Evolutionary conservation across 306 rosid species (phyloP).

Genomic region (Prosopis cineraria): DNA sequence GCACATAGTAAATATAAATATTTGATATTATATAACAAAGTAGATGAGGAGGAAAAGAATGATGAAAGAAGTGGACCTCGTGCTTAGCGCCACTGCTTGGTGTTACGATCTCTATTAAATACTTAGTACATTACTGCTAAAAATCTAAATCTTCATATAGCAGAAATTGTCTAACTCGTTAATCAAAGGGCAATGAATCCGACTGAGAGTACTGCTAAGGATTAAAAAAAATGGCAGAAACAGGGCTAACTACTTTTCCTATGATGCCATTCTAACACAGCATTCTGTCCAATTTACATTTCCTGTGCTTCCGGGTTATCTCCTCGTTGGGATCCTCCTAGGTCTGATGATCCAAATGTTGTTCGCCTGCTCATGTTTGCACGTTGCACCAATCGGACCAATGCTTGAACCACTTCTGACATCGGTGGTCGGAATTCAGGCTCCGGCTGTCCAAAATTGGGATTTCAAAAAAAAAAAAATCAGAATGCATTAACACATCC

Average conservation of each 20-base stretch:
- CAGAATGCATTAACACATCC: neutral
- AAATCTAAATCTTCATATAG: slow-evolving; percentile 15
- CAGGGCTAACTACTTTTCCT: slow-evolving; percentile 24
- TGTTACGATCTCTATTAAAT: neutral
- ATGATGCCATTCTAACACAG: slow-evolving; percentile 15
- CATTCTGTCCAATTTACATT: slow-evolving; percentile 32
- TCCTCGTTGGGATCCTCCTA: slow-evolving; percentile 63
- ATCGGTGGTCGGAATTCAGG: slow-evolving; percentile 99
- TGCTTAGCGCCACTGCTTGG: neutral
- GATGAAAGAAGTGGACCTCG: neutral
- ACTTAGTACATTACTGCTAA: neutral
- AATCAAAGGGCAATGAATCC: slow-evolving; percentile 32
- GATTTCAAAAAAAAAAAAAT: neutral
- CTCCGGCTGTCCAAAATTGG: slow-evolving; percentile 64
- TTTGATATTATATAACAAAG: neutral
- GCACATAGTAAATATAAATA: neutral
- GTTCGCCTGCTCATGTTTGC: slow-evolving; percentile 98
- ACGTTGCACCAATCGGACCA: slow-evolving; percentile 92
- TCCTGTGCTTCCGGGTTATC: slow-evolving; percentile 50
- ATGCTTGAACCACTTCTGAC: slow-evolving; percentile 96
- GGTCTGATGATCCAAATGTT: slow-evolving; percentile 72
- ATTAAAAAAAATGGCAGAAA: neutral
- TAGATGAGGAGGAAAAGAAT: neutral
- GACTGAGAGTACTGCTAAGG: slow-evolving; percentile 26
- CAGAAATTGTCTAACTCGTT: slow-evolving; percentile 36